Evolutionary conservation across 164 flowering plant genomes (phyloP), one percentile per base, ranked within the genome.

Genomic region (Cinnamomum chago): DNA sequence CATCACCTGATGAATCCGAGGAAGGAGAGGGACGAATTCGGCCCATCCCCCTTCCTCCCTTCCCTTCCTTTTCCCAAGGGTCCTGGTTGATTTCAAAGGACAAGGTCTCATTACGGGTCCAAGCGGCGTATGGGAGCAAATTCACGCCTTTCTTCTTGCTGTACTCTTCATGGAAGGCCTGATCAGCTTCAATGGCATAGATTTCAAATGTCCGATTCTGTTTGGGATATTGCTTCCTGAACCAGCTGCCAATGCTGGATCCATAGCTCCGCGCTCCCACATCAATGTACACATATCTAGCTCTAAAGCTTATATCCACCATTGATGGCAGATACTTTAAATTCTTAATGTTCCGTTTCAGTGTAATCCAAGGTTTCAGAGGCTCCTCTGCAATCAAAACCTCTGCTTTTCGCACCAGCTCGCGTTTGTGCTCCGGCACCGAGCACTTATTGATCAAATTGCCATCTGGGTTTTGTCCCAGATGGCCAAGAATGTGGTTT

Each of bases 231-330:
- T 95, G 92, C 84, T 94, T 95, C 83, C 74, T 91, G 81, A 95
- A 95, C 98, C 99, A 95, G 73, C 98, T 88, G 13, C 88, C 97
- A 30, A 95, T 95, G 67, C 99, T 95, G 15, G 99, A 95, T 0
- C 98, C 99, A 70, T 94, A 96, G 76, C 95, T 88, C 68, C 99
- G 73, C 23, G 98, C 88, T 5, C 99, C 99, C 67, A 96, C 97
- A 81, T 96, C 99, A 6, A 96, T 81, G 67, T 96, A 96, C 14
- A 94, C 88, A 79, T 93, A 94, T 72, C 88, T 86, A 72, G 70
- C 79, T 86, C 87, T 92, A 70, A 92, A 96, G 74, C 87, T 88
- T 12, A 96, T 90, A 77, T 96, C 97, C 12, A 76, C 97, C 88
- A 94, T 83, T 14, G 88, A 80, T 1, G 98, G 82, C 24, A 96